phyloP scores from a whole-genome alignment of 805 yeast species.

The Candida methanosorbosa region DNA sequence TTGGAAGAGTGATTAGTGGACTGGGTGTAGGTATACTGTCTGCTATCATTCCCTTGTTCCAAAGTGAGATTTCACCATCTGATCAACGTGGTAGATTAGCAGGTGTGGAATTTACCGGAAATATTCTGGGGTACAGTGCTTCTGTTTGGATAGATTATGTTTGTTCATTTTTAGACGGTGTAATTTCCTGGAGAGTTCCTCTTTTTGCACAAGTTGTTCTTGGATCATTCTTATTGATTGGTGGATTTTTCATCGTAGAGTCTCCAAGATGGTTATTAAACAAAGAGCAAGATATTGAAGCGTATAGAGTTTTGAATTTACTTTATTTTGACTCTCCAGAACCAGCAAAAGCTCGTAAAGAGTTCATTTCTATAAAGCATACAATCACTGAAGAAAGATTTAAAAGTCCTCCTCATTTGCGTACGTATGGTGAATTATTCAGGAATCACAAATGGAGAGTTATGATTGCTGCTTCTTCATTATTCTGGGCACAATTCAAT shows the following conservation, averaged over 20 bases:
- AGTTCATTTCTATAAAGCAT: constrained; percentile 37
- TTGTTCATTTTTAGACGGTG: constrained; percentile 54
- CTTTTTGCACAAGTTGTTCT: constrained; percentile 65
- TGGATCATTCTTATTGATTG: constrained; percentile 56
- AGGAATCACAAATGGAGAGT: constrained; percentile 36
- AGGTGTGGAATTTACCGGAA: constrained; percentile 83
- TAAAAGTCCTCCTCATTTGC: constrained; percentile 27
- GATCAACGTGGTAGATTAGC: constrained; percentile 80
- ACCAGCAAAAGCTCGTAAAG: constrained; percentile 23
- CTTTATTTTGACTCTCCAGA: constrained; percentile 21
- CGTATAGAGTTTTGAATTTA: constrained; percentile 29
- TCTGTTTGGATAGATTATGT: constrained; percentile 85
- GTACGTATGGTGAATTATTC: constrained; percentile 35
- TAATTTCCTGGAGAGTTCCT: constrained; percentile 73
- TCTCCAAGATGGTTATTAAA: constrained; percentile 84
- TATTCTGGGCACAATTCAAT: constrained; percentile 81
- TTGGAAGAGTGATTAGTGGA: constrained; percentile 74
- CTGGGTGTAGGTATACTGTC: constrained; percentile 82
- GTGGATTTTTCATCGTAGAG: constrained; percentile 74
- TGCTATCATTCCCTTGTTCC: constrained; percentile 81
- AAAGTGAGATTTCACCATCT: constrained; percentile 82
- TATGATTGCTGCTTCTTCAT: constrained; percentile 75
- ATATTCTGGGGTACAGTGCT: constrained; percentile 69
- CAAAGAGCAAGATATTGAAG: constrained; percentile 56
- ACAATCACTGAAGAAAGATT: constrained; percentile 30